Evolutionary conservation across 805 yeast species (phyloP).

Genomic region (Pichia membranifaciens): DNA sequence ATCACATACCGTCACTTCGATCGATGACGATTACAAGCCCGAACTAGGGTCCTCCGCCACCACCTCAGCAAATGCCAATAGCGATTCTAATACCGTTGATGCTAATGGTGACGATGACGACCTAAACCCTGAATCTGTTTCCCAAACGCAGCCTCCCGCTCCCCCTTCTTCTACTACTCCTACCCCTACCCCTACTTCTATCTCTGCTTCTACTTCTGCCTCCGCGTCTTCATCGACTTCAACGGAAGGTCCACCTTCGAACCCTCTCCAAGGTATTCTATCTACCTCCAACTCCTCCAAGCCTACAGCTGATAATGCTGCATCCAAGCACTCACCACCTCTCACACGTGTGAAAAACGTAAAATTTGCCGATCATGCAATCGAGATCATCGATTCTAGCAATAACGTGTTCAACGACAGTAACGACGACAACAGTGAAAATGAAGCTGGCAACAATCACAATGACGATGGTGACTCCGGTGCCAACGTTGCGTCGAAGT

Average conservation of each 20-base stretch:
- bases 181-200: constrained; percentile 13
- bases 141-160: constrained; percentile 2
- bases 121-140: no score
- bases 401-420: background rate
- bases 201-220: constrained; percentile 6
- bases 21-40: constrained; percentile 14
- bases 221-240: background rate
- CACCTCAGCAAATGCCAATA: constrained; percentile 10
- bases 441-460: background rate
- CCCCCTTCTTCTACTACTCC: constrained; percentile 6
- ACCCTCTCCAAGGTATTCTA: no score
- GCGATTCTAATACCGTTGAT: constrained; percentile 1
- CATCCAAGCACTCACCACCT: background rate
- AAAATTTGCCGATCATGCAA: constrained; percentile 9
- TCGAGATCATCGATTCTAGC: background rate
- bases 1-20: background rate
- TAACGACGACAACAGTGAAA: background rate
- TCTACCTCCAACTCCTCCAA: background rate
- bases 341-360: constrained; percentile 5
- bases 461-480: background rate
- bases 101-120: constrained; percentile 1
- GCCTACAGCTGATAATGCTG: constrained; percentile 5
- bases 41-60: constrained; percentile 15
- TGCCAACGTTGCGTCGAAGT: no score
- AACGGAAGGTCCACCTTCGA: no score